Percentiles rank a stretch among this genome's conserved stretches.
Evolutionary conservation across 768 basidiomycete genomes (phyloP).

Genomic region (Plicaturopsis crispa): DNA sequence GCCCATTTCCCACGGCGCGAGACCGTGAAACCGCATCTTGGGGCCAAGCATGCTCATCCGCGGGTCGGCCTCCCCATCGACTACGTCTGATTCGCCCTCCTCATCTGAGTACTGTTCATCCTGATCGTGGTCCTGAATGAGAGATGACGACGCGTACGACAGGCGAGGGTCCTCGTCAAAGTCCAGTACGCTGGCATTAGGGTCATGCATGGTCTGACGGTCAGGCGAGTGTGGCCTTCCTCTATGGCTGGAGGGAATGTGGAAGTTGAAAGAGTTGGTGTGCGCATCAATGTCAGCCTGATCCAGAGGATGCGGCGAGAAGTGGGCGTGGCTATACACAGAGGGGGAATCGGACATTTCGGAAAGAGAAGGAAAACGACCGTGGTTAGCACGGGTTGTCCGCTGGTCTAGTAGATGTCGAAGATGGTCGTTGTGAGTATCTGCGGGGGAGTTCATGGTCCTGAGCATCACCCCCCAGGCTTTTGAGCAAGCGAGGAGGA

Average conservation of each 20-base stretch:
- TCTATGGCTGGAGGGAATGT: constrained; percentile 12
- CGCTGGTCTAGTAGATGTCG: constrained; percentile 47
- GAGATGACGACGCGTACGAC: constrained; percentile 10
- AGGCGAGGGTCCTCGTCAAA: constrained; percentile 25
- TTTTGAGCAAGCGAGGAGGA: constrained; percentile 1
- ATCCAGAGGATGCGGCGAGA: constrained; percentile 40
- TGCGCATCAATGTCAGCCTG: constrained; percentile 20
- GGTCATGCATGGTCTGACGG: constrained; percentile 15
- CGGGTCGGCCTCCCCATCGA: constrained; percentile 35
- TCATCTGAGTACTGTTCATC: constrained; percentile 13
- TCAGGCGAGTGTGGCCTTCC: constrained; percentile 14
- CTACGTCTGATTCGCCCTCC: constrained; percentile 22
- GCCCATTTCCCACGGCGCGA: constrained; percentile 75
- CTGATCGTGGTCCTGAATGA: constrained; percentile 6
- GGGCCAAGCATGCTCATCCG: constrained; percentile 75
- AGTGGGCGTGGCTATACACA: constrained; percentile 54
- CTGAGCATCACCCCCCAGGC: constrained; percentile 28
- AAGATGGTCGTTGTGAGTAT: constrained; percentile 40
- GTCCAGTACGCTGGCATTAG: constrained; percentile 25
- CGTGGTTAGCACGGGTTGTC: constrained; percentile 38
- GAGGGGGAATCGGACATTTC: constrained; percentile 64
- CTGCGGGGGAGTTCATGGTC: constrained; percentile 26
- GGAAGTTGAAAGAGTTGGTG: constrained; percentile 20
- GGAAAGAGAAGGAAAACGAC: constrained; percentile 46
- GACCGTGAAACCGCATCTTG: constrained; percentile 75